Evolutionary conservation across 2,329 filamentous ascomycete species (phyloP), one percentile per base, ranked within the genome.

Genomic region (Aspergillus neoniger): DNA sequence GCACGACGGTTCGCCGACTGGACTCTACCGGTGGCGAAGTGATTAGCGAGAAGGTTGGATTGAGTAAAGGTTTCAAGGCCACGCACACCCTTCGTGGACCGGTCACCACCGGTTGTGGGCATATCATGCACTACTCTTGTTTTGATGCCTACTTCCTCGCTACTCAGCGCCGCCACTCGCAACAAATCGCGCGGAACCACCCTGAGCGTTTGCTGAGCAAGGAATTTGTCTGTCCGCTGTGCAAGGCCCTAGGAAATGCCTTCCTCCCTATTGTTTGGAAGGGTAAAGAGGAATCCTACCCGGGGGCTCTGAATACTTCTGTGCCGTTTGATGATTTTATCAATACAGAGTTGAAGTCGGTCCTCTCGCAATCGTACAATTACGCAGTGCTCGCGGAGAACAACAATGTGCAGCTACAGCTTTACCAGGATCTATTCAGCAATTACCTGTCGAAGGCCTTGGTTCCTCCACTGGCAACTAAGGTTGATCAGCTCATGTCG

Each of bases 101-200:
- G 0, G 89, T 98, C 1, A 91, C 93, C 10, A 91, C 91, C 38
- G 92, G 94, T 9, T 99, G 95, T 76, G 95, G 95, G 2, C 95
- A 99, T 75, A 96, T 99, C 71, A 99, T 99, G 95, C 95, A 99
- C 75, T 98, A 91, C 74, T 88, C 86, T 67, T 99, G 95, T 77
- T 99, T 99, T 72, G 92, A 97, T 70, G 86, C 90, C 43, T 99
- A 98, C 72, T 90, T 91, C 65, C 86, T 91, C 49, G 92, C 94
- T 4, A 96, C 92, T 0, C 83, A 88, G 56, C 85, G 93, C 62
- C 86, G 95, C 41, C 96, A 99, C 72, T 86, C 86, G 19, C 91
- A 95, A 69, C 95, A 99, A 74, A 96, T 99, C 74, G 93, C 95
- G 7, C 86, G 95, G 14, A 91, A 96, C 69, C 95, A 98, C 69